Evolutionary conservation across 2,329 filamentous ascomycete species (phyloP).

Genomic region (Cladosporium sp.): DNA sequence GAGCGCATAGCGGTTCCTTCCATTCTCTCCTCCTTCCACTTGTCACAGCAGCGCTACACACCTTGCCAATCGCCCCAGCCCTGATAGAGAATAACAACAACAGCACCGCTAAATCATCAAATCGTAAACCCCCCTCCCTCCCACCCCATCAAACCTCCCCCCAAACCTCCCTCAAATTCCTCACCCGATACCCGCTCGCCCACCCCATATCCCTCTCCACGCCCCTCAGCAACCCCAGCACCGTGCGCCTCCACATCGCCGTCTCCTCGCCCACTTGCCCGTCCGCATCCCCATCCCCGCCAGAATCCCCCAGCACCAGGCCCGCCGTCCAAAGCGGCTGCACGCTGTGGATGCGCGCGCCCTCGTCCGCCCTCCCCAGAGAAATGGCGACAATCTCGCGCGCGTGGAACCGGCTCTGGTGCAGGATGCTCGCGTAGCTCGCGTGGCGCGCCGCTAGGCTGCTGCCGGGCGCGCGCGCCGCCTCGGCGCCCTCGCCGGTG

Average conservation of each 20-base stretch:
- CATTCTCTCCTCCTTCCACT: no score
- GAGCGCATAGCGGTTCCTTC: no score
- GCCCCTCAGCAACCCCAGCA: conserved; percentile 50
- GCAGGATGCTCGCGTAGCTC: conserved; percentile 52
- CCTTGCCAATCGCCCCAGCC: no score
- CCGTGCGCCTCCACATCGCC: conserved; percentile 46
- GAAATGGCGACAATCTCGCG: conserved; percentile 58
- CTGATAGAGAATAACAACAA: no score
- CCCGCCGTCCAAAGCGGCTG: conserved; percentile 58
- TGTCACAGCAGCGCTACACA: no score
- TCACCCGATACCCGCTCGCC: conserved; percentile 56
- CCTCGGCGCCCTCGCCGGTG: conserved; percentile 25
- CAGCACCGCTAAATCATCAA: no score
- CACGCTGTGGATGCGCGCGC: conserved; percentile 52
- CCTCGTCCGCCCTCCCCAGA: conserved; percentile 46
- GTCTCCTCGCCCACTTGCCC: conserved; percentile 18
- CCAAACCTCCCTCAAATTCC: conserved; percentile 48
- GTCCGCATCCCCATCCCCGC: not conserved
- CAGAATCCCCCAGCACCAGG: conserved; percentile 49
- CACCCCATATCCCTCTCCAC: conserved; percentile 60
- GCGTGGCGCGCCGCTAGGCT: conserved; percentile 50
- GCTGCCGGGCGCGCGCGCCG: conserved; percentile 18
- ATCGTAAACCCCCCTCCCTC: no score
- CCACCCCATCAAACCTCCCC: not conserved
- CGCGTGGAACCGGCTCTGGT: conserved; percentile 51